phyloP scores from a whole-genome alignment of 441 rosid species.

The Codiaeum variegatum region DNA sequence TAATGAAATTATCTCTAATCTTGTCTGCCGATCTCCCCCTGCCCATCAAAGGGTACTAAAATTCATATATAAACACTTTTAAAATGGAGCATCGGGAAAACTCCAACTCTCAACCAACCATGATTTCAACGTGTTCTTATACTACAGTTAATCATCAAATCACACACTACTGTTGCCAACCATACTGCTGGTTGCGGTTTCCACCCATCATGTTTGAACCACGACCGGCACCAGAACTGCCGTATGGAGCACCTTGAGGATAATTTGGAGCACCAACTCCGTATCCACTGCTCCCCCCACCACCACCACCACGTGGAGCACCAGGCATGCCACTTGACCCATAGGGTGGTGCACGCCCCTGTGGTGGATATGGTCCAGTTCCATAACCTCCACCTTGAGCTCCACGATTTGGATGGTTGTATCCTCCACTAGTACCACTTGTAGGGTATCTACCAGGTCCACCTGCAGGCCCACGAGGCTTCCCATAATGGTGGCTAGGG shows the following conservation, averaged over 20 bases:
- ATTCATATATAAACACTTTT: not conserved
- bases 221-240: constrained; percentile 73
- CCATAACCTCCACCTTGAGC: constrained; percentile 55
- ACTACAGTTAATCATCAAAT: not conserved
- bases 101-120: not conserved
- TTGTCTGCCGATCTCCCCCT: not conserved
- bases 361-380: constrained; percentile 46
- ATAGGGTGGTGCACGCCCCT: constrained; percentile 47
- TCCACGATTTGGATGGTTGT: constrained; percentile 65
- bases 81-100: not conserved
- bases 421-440: constrained; percentile 59
- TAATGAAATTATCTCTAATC: not conserved
- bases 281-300: constrained; percentile 59
- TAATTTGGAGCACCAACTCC: constrained; percentile 77
- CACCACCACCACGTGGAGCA: constrained; percentile 74
- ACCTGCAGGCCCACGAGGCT: constrained; percentile 73
- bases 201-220: constrained; percentile 87
- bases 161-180: constrained; percentile 58
- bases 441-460: constrained; percentile 70
- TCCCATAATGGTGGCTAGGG: constrained; percentile 58
- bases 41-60: not conserved
- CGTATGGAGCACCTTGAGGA: constrained; percentile 71
- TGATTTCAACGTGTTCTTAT: not conserved
- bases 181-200: constrained; percentile 83
- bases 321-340: constrained; percentile 47